Evolutionary conservation across 805 yeast species (phyloP).

Genomic region (Metschnikowia orientalis): DNA sequence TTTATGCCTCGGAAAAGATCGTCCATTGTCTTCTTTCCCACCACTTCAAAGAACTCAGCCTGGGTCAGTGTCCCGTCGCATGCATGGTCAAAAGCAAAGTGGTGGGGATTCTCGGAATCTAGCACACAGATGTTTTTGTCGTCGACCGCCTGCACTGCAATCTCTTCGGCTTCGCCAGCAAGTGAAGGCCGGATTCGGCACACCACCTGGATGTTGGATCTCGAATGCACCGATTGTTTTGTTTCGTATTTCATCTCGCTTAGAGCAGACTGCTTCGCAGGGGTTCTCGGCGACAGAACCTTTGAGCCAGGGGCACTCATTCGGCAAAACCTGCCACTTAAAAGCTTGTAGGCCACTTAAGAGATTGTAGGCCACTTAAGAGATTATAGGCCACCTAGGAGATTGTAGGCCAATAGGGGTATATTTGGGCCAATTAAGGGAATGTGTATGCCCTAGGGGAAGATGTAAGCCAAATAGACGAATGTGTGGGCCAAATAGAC

Average conservation of each 20-base stretch:
- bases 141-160: constrained; percentile 18
- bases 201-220: constrained; percentile 54
- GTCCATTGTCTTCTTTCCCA: constrained; percentile 58
- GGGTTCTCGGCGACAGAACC: constrained; percentile 7
- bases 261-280: no score
- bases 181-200: constrained; percentile 67
- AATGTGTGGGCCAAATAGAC: no score
- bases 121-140: constrained; percentile 25
- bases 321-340: no score
- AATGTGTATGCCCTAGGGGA: no score
- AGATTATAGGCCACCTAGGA: no score
- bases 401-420: no score
- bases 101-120: constrained; percentile 24
- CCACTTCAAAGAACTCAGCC: constrained; percentile 51
- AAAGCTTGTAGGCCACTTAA: no score
- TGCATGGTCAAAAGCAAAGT: constrained; percentile 62
- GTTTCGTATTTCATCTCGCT: no score
- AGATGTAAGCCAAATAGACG: no score
- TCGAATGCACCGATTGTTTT: constrained; percentile 1
- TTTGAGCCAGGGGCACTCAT: constrained; percentile 3
- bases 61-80: constrained; percentile 53
- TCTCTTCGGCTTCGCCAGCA: constrained; percentile 27
- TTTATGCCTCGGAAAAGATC: constrained; percentile 73
- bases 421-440: no score
- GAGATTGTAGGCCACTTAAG: no score